These are phyloP conservation scores for Ophiostoma perfectum DNA, from an alignment of 2,329 filamentous ascomycete species.

Conservation along the genomic window DNA sequence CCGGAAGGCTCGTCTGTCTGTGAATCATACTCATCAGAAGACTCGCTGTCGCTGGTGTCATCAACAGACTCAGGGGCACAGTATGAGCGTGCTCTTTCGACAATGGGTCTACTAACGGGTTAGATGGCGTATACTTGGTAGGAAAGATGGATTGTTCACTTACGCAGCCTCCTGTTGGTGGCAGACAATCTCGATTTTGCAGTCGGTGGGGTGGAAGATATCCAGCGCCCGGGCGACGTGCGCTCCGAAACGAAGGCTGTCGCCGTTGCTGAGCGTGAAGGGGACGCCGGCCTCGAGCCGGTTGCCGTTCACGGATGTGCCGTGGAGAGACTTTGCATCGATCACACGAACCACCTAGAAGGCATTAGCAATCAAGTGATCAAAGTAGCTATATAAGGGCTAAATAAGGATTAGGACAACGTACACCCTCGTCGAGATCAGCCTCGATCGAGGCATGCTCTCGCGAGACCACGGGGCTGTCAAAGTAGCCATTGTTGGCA, in stretches of 20 bases:
- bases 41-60: constrained; percentile 20
- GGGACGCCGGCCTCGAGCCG: constrained; percentile 27
- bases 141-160: neutral
- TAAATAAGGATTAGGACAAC: neutral
- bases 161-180: neutral
- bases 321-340: constrained; percentile 49
- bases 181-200: constrained; percentile 28
- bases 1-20: neutral
- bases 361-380: neutral
- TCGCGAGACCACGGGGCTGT: constrained; percentile 67
- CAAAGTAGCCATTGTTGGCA: constrained; percentile 57
- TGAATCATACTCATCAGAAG: neutral
- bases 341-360: constrained; percentile 41
- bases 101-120: neutral
- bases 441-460: constrained; percentile 55
- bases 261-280: constrained; percentile 33
- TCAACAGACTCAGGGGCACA: constrained; percentile 29
- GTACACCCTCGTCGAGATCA: constrained; percentile 42
- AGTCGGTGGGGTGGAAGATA: constrained; percentile 31
- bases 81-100: constrained; percentile 26
- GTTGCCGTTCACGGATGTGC: constrained; percentile 43
- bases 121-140: neutral
- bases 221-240: constrained; percentile 36
- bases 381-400: neutral
- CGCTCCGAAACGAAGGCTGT: constrained; percentile 38